Percentiles rank a stretch among this genome's conserved stretches.
Evolutionary conservation across 352 stramenopile species (phyloP).

Genomic region (Phytophthora hybrid): DNA sequence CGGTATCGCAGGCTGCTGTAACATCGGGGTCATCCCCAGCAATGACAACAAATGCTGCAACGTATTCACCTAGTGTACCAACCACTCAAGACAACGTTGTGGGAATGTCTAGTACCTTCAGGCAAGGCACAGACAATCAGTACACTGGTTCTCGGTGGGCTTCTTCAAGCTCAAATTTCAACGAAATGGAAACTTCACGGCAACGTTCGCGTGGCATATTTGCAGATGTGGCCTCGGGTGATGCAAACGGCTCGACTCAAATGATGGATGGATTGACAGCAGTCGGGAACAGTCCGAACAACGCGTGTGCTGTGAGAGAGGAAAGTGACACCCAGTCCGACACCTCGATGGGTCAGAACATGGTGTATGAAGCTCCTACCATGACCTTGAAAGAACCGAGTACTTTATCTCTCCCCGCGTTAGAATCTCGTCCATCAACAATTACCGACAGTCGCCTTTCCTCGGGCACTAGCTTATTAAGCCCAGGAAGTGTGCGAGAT

Average conservation of each 20-base stretch:
- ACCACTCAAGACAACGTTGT: constrained; percentile 12
- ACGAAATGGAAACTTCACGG: constrained; percentile 2
- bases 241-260: constrained; percentile 8
- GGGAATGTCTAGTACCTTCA: not conserved
- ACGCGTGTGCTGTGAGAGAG: not conserved
- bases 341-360: constrained; percentile 5
- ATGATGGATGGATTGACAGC: constrained; percentile 27
- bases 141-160: constrained; percentile 18
- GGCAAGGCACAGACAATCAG: constrained; percentile 18
- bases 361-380: constrained; percentile 21
- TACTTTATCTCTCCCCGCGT: constrained; percentile 6
- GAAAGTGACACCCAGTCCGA: constrained; percentile 15
- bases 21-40: constrained; percentile 7
- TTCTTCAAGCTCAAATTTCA: constrained; percentile 19
- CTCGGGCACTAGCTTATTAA: constrained; percentile 15
- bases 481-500: constrained; percentile 14
- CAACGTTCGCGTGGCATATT: constrained; percentile 19
- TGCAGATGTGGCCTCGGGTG: constrained; percentile 14
- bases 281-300: constrained; percentile 17
- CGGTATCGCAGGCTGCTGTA: constrained; percentile 2
- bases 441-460: constrained; percentile 26
- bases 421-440: constrained; percentile 24
- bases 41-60: constrained; percentile 13
- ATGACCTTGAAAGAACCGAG: constrained; percentile 19
- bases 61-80: constrained; percentile 12